A percentile compares a stretch with the other conserved stretches of the same genome.
Evolutionary conservation across 805 yeast species (phyloP).

Genomic region (Starmerella gropengiesseri): DNA sequence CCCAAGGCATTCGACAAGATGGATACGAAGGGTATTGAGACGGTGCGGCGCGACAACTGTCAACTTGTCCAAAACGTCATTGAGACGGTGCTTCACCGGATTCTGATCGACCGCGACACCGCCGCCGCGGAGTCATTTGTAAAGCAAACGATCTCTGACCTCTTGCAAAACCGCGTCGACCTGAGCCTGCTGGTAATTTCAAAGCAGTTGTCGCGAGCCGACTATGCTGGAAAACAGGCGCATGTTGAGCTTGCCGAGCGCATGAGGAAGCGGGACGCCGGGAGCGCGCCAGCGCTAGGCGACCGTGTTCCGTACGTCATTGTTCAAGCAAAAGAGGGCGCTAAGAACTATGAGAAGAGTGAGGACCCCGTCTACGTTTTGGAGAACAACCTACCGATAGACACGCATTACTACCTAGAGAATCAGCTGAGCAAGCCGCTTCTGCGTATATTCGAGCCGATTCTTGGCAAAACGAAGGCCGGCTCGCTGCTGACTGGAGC

Average conservation of each 20-base stretch:
- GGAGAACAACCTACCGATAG: constrained; percentile 86
- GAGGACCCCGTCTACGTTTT: constrained; percentile 92
- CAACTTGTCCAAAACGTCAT: constrained; percentile 88
- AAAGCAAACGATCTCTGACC: constrained; percentile 76
- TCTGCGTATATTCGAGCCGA: constrained; percentile 88
- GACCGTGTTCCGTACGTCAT: constrained; percentile 98
- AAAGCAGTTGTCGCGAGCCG: constrained; percentile 77
- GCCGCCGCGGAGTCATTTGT: constrained; percentile 75
- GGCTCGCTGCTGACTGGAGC: constrained; percentile 69
- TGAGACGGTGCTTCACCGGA: constrained; percentile 75
- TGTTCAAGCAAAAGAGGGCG: constrained; percentile 65
- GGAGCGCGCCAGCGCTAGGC: constrained; percentile 93
- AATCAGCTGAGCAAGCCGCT: constrained; percentile 89
- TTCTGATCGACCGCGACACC: constrained; percentile 79
- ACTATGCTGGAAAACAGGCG: constrained; percentile 93
- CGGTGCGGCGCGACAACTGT: constrained; percentile 96
- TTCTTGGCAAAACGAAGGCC: constrained; percentile 75
- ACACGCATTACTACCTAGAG: constrained; percentile 84
- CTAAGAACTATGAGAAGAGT: constrained; percentile 83
- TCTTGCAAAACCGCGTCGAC: constrained; percentile 83
- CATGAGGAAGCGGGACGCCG: constrained; percentile 93
- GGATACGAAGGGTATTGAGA: constrained; percentile 97
- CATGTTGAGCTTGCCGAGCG: constrained; percentile 94
- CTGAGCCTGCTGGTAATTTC: constrained; percentile 88
- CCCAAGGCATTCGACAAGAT: constrained; percentile 88